Evolutionary conservation across 176 grass and related monocot genomes (phyloP).

Genomic region (Ampelocalamus luodianensis): DNA sequence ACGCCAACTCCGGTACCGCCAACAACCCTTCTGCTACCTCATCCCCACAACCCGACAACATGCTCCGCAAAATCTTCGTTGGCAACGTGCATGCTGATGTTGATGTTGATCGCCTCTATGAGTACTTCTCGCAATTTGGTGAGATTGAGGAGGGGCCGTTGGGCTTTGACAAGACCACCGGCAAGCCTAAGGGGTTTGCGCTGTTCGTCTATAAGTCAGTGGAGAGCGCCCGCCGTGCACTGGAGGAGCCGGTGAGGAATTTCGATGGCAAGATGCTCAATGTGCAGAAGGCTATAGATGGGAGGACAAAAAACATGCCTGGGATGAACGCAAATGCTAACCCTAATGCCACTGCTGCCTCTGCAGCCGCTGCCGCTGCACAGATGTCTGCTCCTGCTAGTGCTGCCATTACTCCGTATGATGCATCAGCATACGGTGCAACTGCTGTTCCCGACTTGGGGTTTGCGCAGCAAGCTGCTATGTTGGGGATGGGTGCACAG

Average conservation of each 20-base stretch:
- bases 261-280: constrained; percentile 89
- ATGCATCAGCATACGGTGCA: constrained; percentile 55
- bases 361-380: background rate
- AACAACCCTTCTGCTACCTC: constrained; percentile 43
- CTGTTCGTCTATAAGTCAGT: constrained; percentile 90
- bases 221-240: constrained; percentile 71
- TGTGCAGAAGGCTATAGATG: constrained; percentile 86
- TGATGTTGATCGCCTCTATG: constrained; percentile 67
- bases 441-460: constrained; percentile 57
- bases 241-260: constrained; percentile 86
- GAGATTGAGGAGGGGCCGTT: constrained; percentile 98
- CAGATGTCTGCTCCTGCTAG: constrained; percentile 44
- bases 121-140: constrained; percentile 86
- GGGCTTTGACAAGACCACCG: constrained; percentile 88
- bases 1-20: constrained; percentile 12
- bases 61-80: constrained; percentile 94
- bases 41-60: constrained; percentile 60
- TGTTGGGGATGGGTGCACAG: constrained; percentile 71
- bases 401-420: constrained; percentile 52
- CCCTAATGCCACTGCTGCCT: constrained; percentile 38
- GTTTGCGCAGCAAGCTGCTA: constrained; percentile 71
- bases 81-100: constrained; percentile 90
- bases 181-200: constrained; percentile 91
- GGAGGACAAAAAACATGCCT: constrained; percentile 51
- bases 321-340: constrained; percentile 56